Base-by-base conservation (phyloP, 176 grass and related monocot species). In the Chloris gayana region DNA sequence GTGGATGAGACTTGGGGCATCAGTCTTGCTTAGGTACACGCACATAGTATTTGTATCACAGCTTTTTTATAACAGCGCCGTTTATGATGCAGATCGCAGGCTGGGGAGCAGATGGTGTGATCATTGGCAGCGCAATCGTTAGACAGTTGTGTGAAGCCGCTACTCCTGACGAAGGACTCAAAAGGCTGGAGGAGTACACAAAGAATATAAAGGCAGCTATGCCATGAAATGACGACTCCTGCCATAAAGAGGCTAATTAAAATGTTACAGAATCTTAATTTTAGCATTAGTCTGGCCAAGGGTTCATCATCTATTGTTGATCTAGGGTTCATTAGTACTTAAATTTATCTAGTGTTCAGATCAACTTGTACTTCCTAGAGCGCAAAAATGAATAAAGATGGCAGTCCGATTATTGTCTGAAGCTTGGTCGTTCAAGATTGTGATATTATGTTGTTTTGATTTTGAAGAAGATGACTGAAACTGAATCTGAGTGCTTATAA, bases 51-150 rank as follows among this genome's bases (percentile, higher is more conserved):
- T 21, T 79, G 35, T 71, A 41, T 59, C 63, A 32, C 7, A 65
- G 7, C 3, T 2, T 24, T 82, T 77, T 64, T 21, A 81, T 19
- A 83, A 35, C 13, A 82, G 54, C 17, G 35, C 14, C 32, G 27
- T 10, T 73, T 75, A 45, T 60, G 39, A 59, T 60, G 21, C 68
- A 98, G 92, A 93, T 98, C 6, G 81, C 84, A 12, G 57, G 86
- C 49, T 98, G 95, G 95, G 92, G 96, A 72, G 96, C 96, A 8
- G 96, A 98, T 72, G 96, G 96, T 58, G 92, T 98, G 86, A 98
- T 95, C 17, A 88, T 98, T 68, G 96, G 96, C 17, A 98, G 92
- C 14, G 92, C 96, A 46, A 91, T 98, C 67, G 96, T 98, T 75
- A 98, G 79, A 75, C 83, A 89, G 67, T 70, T 98, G 78, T 85